Percentiles rank a stretch among this genome's conserved stretches.
phyloP scores from a whole-genome alignment of 2,329 filamentous ascomycete species.

The Diaporthe caulivora region DNA sequence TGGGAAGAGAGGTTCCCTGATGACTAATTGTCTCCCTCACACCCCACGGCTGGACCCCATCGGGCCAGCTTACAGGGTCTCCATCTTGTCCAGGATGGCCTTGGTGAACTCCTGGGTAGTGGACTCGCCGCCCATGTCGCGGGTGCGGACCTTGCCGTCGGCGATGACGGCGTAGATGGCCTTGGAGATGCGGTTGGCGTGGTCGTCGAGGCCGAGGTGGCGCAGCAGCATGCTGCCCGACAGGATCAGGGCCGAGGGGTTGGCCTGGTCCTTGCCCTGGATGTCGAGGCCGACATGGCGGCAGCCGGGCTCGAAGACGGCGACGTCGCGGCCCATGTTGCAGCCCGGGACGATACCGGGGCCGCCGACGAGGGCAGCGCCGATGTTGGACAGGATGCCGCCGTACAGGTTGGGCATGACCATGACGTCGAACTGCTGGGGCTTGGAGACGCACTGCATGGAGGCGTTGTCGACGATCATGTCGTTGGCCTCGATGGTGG shows the following conservation, averaged over 20 bases:
- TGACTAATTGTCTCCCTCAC: not conserved
- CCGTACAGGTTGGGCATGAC: conserved; percentile 99
- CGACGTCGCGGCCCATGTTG: conserved; percentile 99
- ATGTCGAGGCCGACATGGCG: conserved; percentile 99
- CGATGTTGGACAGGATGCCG: conserved; percentile 98
- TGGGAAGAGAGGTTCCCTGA: not conserved
- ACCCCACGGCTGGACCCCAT: not conserved
- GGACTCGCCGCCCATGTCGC: conserved; percentile 93
- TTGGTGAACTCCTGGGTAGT: conserved; percentile 96
- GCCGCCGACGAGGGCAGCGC: conserved; percentile 94
- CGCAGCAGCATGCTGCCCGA: conserved; percentile 97
- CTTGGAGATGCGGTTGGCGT: conserved; percentile 98
- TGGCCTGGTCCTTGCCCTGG: conserved; percentile 99
- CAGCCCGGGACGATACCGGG: conserved; percentile 97
- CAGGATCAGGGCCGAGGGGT: conserved; percentile 95
- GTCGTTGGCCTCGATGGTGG: conserved; percentile 94
- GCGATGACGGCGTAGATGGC: conserved; percentile 83
- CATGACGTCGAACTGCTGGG: conserved; percentile 99
- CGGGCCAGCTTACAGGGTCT: conserved; percentile 67
- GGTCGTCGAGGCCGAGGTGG: conserved; percentile 96
- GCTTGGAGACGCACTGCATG: conserved; percentile 97
- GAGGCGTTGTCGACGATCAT: conserved; percentile 99
- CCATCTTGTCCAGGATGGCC: conserved; percentile 96
- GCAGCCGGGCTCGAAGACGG: conserved; percentile 98
- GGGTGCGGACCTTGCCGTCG: conserved; percentile 89